Conservation (phyloP, 139 green algal genomes). For the Chlorella sp. region DNA sequence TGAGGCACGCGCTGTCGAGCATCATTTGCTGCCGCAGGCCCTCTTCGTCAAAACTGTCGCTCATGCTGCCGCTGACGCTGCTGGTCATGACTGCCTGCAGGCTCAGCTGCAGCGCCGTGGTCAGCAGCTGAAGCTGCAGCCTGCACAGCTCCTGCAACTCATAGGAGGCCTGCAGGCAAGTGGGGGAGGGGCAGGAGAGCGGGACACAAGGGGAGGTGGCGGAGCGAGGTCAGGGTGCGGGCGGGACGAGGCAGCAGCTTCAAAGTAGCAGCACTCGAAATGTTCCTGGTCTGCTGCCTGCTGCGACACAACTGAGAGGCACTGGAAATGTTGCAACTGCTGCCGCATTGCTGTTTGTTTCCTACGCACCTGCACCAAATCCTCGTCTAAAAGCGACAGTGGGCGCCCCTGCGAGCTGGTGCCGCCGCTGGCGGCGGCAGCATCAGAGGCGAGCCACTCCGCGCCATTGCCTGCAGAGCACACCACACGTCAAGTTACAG, state of each 20-base stretch:
- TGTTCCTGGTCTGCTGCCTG: neutral
- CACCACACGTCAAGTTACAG: too few relatives aligned
- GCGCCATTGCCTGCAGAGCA: neutral
- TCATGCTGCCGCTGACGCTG: neutral
- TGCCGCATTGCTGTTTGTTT: too few relatives aligned
- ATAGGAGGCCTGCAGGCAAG: neutral
- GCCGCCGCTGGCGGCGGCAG: neutral
- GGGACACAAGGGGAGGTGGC: neutral
- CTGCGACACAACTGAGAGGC: neutral
- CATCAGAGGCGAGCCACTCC: neutral
- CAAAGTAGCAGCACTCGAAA: neutral
- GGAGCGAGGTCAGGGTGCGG: neutral
- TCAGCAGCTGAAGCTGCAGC: slow-evolving; percentile 42
- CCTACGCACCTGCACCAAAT: neutral
- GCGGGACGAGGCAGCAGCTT: neutral
- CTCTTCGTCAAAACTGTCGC: slow-evolving; percentile 4
- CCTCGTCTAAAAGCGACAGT: neutral
- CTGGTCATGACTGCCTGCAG: slow-evolving; percentile 20
- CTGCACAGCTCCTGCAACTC: slow-evolving; percentile 40
- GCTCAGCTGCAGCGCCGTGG: slow-evolving; percentile 22
- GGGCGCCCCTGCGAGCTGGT: neutral
- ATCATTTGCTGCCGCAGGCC: neutral
- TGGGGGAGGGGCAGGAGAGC: neutral
- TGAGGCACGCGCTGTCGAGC: neutral
- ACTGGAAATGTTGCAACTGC: too few relatives aligned